phyloP scores from a whole-genome alignment of 495 filamentous ascomycete genomes.

The Bryoglossum gracile region DNA sequence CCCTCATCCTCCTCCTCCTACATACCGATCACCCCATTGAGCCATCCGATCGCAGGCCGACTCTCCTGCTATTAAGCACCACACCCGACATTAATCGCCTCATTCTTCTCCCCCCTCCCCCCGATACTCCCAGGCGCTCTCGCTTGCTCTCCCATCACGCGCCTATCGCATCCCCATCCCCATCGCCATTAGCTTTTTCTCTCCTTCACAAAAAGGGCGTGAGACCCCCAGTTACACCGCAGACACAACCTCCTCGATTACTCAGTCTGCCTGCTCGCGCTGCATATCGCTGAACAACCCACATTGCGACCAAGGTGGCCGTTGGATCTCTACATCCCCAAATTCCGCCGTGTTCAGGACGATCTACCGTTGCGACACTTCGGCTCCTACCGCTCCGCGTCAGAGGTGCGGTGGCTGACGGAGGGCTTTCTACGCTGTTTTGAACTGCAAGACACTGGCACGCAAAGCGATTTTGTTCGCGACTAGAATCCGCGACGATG shows the following conservation, averaged over 20 bases:
- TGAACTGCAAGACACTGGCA: slow-evolving; percentile 4
- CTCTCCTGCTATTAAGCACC: neutral
- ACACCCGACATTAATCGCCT: slow-evolving; percentile 4
- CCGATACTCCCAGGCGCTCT: too few relatives aligned
- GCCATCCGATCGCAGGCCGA: slow-evolving; percentile 14
- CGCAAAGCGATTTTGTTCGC: slow-evolving; percentile 17
- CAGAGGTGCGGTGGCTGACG: slow-evolving; percentile 25
- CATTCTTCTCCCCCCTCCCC: neutral
- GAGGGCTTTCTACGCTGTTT: slow-evolving; percentile 7
- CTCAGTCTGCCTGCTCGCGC: slow-evolving; percentile 15
- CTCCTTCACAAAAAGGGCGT: slow-evolving; percentile 15
- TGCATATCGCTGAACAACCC: neutral
- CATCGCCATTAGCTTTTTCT: too few relatives aligned
- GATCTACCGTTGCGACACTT: slow-evolving; percentile 19
- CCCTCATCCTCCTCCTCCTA: too few relatives aligned
- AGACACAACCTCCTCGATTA: slow-evolving; percentile 13
- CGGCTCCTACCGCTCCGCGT: slow-evolving; percentile 21
- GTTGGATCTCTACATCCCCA: neutral
- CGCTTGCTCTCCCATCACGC: slow-evolving; percentile 20
- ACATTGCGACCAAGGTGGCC: slow-evolving; percentile 1
- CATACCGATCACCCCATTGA: slow-evolving; percentile 10
- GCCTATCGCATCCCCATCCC: slow-evolving; percentile 23
- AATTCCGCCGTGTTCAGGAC: neutral
- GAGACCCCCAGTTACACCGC: slow-evolving; percentile 12
- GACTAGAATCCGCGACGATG: slow-evolving; percentile 41